Conservation (phyloP, 441 rosid genomes). For the Jatropha podagrica region DNA sequence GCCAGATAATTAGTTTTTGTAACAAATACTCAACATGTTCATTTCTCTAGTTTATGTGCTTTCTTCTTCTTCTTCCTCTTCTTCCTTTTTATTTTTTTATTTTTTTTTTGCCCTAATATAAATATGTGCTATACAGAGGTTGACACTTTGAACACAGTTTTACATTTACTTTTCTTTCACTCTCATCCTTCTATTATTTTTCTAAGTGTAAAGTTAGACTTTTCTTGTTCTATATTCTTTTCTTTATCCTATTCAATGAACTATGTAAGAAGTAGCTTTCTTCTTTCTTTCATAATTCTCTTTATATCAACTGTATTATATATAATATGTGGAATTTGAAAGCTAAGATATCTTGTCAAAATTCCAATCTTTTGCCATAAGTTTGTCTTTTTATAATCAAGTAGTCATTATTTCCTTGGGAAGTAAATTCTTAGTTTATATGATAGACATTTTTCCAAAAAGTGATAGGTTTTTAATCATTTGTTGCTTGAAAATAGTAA, state of each 20-base stretch:
- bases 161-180: not conserved
- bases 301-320: not conserved
- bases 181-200: not conserved
- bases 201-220: not conserved
- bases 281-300: not conserved
- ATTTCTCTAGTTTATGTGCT: not conserved
- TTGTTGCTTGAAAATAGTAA: not conserved
- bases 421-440: not conserved
- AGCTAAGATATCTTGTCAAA: not conserved
- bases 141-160: not conserved
- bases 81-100: too few relatives aligned
- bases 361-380: not conserved
- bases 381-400: not conserved
- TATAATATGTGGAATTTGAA: not conserved
- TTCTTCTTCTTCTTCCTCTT: too few relatives aligned
- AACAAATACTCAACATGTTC: slow-evolving; percentile 6
- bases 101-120: too few relatives aligned
- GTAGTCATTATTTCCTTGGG: not conserved
- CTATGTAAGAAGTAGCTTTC: not conserved
- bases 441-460: too few relatives aligned
- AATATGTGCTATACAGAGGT: not conserved
- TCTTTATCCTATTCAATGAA: not conserved
- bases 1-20: slow-evolving; percentile 48
- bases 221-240: not conserved
- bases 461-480: not conserved